phyloP scores from a whole-genome alignment of 192 early-diverging fungal species.

The Lunasporangiospora selenospora region DNA sequence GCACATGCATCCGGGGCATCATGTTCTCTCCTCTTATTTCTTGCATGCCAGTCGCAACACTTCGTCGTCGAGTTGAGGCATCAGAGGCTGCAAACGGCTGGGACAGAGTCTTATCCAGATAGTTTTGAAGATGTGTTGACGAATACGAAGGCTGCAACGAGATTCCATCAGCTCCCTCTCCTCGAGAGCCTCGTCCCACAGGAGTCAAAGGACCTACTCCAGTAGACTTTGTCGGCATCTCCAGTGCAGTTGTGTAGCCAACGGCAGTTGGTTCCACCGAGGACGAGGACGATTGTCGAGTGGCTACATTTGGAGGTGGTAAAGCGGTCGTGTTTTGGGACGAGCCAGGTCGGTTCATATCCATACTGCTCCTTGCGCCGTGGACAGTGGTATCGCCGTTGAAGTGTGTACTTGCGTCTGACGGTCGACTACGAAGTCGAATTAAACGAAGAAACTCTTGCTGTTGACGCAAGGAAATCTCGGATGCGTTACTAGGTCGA shows the following conservation, averaged over 20 bases:
- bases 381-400: not conserved
- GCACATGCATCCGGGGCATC: too few relatives aligned
- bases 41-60: too few relatives aligned
- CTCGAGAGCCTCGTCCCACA: too few relatives aligned
- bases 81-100: too few relatives aligned
- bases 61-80: too few relatives aligned
- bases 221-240: not conserved
- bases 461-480: constrained; percentile 24
- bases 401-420: not conserved
- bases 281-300: not conserved
- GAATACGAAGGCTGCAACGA: constrained; percentile 24
- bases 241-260: not conserved
- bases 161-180: too few relatives aligned
- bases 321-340: not conserved
- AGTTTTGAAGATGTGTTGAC: constrained; percentile 27
- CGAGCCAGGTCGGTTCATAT: not conserved
- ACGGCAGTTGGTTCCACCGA: not conserved
- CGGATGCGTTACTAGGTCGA: constrained; percentile 25
- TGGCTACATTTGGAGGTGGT: not conserved
- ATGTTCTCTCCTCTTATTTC: too few relatives aligned
- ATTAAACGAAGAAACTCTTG: constrained; percentile 32
- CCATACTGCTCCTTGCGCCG: not conserved
- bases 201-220: too few relatives aligned
- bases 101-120: too few relatives aligned
- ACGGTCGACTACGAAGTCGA: constrained; percentile 14